Evolutionary conservation across 2,329 filamentous ascomycete species (phyloP), one percentile per base, ranked within the genome.

Genomic region (Pseudopyricularia cyperi): DNA sequence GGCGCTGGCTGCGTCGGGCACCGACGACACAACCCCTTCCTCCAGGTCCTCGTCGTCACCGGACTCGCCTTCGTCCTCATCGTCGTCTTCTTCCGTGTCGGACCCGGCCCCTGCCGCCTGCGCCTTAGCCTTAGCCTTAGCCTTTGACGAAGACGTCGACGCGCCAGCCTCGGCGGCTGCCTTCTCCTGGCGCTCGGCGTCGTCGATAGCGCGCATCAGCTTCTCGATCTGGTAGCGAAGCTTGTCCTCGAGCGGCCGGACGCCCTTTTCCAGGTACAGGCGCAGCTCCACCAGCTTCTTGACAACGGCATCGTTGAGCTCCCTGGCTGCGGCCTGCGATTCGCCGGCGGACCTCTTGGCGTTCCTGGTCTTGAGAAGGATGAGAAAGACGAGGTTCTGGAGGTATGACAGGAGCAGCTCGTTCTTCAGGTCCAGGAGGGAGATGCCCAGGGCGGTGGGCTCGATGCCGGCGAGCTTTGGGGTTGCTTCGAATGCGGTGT

Each of bases 191-290:
- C 77, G 72, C 56, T 83, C 77, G 4, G 80, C 76, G 58, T 91
- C 84, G 55, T 95, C 87, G 34, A 89, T 89, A 0, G 89, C 87
- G 56, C 89, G 85, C 19, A 98, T 75, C 26, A 96, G 89, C 63
- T 95, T 93, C 67, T 97, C 91, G 61, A 98, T 89, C 65, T 96
- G 90, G 68, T 96, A 98, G 58, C 89, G 91, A 55, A 98, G 70
- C 60, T 90, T 87, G 58, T 85, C 85, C 68, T 98, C 94, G 15
- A 97, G 71, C 0, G 93, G 93, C 15, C 87, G 82, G 3, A 95
- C 87, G 57, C 93, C 94, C 64, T 89, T 89, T 62, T 98, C 94
- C 1, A 98, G 74, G 64, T 94, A 97, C 1, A 96, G 75, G n/a
- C 91, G 80, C 51, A 96, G 73, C 66, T 95, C 89, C 17, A 90